phyloP scores from a whole-genome alignment of 164 flowering plant genomes.

The Protea cynaroides region DNA sequence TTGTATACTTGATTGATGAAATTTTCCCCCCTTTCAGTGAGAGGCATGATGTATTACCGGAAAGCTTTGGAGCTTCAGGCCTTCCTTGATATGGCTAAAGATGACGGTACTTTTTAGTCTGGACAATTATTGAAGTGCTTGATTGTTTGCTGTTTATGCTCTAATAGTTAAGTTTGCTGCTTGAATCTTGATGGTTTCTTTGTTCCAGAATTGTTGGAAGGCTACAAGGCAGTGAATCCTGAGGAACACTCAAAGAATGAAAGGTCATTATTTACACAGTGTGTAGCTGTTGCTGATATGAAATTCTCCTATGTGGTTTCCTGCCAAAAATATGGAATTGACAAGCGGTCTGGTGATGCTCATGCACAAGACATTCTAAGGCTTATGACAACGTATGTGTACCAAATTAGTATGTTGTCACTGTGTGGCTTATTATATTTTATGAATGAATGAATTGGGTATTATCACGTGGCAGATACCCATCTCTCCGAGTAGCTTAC shows the following conservation, averaged over 20 bases:
- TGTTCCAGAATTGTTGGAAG: conserved; percentile 55
- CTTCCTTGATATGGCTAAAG: conserved; percentile 93
- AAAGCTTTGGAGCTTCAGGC: conserved; percentile 97
- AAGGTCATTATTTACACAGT: conserved; percentile 57
- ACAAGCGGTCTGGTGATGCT: conserved; percentile 57
- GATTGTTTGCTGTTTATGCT: background rate
- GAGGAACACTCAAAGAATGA: conserved; percentile 55
- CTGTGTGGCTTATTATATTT: background rate
- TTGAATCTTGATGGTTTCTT: background rate
- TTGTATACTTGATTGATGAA: conserved; percentile 1
- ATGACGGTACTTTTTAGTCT: conserved; percentile 49
- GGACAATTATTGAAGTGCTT: background rate
- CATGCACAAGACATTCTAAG: conserved; percentile 62
- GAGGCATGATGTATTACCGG: conserved; percentile 99
- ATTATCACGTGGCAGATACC: conserved; percentile 47
- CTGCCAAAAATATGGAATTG: conserved; percentile 70
- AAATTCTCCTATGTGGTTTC: conserved; percentile 76
- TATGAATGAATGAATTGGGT: background rate
- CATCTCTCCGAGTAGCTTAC: conserved; percentile 94
- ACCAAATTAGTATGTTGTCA: background rate
- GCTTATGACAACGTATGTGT: conserved; percentile 56
- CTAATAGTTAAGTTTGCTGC: background rate
- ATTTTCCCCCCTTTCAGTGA: conserved; percentile 39
- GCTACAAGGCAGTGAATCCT: conserved; percentile 63
- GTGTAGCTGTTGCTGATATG: conserved; percentile 83